These are phyloP conservation scores for Cicer judaicum DNA, from an alignment of 306 rosid species.

Conservation along the genomic window DNA sequence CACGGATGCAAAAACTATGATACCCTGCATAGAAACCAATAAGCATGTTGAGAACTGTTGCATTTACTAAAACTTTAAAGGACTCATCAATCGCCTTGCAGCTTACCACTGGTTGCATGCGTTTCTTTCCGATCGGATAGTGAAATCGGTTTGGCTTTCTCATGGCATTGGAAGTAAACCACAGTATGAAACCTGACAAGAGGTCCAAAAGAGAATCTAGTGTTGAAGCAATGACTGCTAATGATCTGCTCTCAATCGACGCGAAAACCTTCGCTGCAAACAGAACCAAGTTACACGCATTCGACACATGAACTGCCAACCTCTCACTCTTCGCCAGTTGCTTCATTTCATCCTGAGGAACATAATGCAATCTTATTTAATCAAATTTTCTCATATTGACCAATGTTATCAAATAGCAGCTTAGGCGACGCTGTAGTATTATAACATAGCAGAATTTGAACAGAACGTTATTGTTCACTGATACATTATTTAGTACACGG, in stretches of 20 bases:
- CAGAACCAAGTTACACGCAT: conserved; percentile 63
- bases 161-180: conserved; percentile 84
- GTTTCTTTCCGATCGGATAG: conserved; percentile 90
- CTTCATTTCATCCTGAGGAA: conserved; percentile 71
- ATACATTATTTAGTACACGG: too few relatives aligned
- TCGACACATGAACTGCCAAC: conserved; percentile 64
- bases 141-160: conserved; percentile 64
- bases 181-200: conserved; percentile 80
- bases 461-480: too few relatives aligned
- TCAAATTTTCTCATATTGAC: not conserved
- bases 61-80: not conserved
- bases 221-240: conserved; percentile 87
- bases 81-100: not conserved
- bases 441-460: too few relatives aligned
- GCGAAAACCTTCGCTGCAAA: conserved; percentile 79
- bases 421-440: too few relatives aligned
- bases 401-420: too few relatives aligned
- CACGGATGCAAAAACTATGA: conserved; percentile 86
- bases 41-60: not conserved
- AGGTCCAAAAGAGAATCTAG: conserved; percentile 86
- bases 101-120: conserved; percentile 88
- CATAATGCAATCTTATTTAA: conserved; percentile 12
- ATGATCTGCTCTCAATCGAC: conserved; percentile 68
- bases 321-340: conserved; percentile 73
- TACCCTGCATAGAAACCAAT: conserved; percentile 63